Conservation (phyloP, 306 rosid genomes). For the Potentilla sterilis region DNA sequence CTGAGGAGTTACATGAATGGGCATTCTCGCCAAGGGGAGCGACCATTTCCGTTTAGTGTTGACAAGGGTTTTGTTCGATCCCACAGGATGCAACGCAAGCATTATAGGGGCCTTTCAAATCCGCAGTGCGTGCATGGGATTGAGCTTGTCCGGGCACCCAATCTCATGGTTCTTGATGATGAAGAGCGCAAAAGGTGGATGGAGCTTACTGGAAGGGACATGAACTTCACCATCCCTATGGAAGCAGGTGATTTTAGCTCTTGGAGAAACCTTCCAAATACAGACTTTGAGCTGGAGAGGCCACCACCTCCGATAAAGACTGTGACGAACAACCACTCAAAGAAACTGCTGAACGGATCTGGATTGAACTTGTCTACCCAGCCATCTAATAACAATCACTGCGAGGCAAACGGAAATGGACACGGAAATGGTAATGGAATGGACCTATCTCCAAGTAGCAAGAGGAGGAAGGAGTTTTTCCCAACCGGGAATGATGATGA, state of each 20-base stretch:
- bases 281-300: constrained; percentile 87
- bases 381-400: constrained; percentile 49
- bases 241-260: constrained; percentile 89
- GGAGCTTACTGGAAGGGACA: constrained; percentile 82
- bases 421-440: constrained; percentile 22
- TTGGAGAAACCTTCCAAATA: constrained; percentile 84
- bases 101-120: constrained; percentile 85
- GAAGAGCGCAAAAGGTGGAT: constrained; percentile 78
- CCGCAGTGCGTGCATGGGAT: constrained; percentile 95
- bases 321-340: constrained; percentile 51
- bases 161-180: constrained; percentile 59
- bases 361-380: constrained; percentile 70
- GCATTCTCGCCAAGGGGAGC: constrained; percentile 98
- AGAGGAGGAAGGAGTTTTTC: constrained; percentile 71
- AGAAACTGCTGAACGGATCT: constrained; percentile 79
- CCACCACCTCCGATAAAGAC: constrained; percentile 52
- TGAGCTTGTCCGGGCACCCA: constrained; percentile 66
- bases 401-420: constrained; percentile 28
- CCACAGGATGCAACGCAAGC: constrained; percentile 95
- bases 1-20: constrained; percentile 97
- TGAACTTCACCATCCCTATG: constrained; percentile 66
- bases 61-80: constrained; percentile 89
- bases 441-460: constrained; percentile 69
- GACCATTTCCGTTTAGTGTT: constrained; percentile 74
- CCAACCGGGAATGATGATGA: constrained; percentile 66